Percentiles rank a stretch among this genome's conserved stretches.
phyloP scores from a whole-genome alignment of 2,329 filamentous ascomycete species.

The Metarhizium brunneum region DNA sequence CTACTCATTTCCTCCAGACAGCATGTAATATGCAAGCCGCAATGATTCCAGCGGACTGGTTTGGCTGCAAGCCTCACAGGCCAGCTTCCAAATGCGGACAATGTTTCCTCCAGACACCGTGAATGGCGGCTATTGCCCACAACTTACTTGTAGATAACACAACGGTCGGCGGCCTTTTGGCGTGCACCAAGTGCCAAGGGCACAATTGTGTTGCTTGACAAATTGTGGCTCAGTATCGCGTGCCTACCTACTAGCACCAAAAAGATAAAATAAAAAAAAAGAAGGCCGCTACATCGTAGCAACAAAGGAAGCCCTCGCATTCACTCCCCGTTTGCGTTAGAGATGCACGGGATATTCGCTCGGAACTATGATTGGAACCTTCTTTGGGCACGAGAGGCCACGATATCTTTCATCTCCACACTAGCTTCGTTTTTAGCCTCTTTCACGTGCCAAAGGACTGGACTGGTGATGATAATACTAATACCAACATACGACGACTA shows the following conservation, averaged over 20 bases:
- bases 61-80: background rate
- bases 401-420: background rate
- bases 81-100: conserved; percentile 5
- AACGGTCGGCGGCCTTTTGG: background rate
- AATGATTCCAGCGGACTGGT: conserved; percentile 1
- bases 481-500: background rate
- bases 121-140: background rate
- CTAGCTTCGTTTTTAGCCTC: background rate
- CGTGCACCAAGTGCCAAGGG: background rate
- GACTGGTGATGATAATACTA: background rate
- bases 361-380: background rate
- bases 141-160: background rate
- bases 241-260: no score
- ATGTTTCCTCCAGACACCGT: background rate
- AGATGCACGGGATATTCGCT: no score
- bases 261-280: no score
- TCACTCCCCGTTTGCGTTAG: no score
- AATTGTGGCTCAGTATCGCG: no score
- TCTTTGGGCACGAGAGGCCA: background rate
- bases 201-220: no score
- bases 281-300: no score
- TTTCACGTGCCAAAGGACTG: background rate
- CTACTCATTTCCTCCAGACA: no score
- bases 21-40: background rate
- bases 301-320: no score